phyloP scores from a whole-genome alignment of 106 monocot species.

The Posidonia australis region DNA sequence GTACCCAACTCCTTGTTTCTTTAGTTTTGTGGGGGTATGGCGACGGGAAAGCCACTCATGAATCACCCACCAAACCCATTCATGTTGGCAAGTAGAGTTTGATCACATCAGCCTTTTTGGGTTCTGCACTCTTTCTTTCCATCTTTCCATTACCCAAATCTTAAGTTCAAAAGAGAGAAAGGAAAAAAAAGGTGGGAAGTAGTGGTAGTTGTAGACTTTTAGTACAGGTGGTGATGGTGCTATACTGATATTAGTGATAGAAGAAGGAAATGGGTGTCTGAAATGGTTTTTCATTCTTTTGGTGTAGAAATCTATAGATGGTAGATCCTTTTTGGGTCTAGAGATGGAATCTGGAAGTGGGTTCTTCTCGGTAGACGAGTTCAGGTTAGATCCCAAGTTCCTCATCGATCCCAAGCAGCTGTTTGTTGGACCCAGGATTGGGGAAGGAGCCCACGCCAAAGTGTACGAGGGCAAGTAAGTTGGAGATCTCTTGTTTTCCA shows the following conservation, averaged over 20 bases:
- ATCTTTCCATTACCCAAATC: background rate
- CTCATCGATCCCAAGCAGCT: constrained; percentile 81
- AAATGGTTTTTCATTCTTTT: background rate
- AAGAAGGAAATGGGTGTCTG: background rate
- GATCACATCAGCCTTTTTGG: background rate
- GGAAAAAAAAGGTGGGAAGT: background rate
- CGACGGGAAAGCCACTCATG: background rate
- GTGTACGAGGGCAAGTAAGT: constrained; percentile 95
- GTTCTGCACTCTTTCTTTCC: background rate
- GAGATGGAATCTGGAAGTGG: constrained; percentile 48
- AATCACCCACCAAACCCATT: background rate
- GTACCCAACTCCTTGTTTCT: constrained; percentile 7
- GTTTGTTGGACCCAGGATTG: constrained; percentile 82
- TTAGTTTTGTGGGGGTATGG: background rate
- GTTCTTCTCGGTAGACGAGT: constrained; percentile 35
- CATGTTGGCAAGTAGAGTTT: constrained; percentile 5
- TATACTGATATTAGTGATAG: background rate
- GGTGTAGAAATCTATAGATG: background rate
- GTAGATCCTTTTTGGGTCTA: constrained; percentile 5
- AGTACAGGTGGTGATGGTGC: background rate
- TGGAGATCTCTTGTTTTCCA: background rate
- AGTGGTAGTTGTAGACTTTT: background rate
- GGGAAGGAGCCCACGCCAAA: constrained; percentile 90
- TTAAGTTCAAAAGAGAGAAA: background rate
- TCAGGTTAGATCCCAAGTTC: constrained; percentile 66